phyloP scores from a whole-genome alignment of 2,329 filamentous ascomycete species.

The Ophiostoma tasmaniense region DNA sequence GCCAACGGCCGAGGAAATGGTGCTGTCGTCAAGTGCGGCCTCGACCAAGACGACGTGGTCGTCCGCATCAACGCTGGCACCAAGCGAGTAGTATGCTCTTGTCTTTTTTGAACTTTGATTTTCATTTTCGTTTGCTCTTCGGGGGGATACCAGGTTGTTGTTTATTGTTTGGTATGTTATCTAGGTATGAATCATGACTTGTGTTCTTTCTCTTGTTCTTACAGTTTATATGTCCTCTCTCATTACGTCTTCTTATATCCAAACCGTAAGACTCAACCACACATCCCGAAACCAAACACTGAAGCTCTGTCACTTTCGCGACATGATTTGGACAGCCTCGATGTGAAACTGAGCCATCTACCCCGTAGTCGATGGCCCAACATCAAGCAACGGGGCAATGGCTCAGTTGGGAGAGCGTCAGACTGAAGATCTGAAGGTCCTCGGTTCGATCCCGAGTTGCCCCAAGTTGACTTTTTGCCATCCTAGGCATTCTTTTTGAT shows the following conservation, averaged over 20 bases:
- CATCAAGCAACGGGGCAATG: constrained; percentile 9
- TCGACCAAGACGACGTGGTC: background rate
- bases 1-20: constrained; percentile 25
- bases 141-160: background rate
- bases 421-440: constrained; percentile 13
- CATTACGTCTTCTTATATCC: too few relatives aligned
- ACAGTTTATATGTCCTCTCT: too few relatives aligned
- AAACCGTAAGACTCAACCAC: background rate
- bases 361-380: background rate
- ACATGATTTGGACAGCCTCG: background rate
- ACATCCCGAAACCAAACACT: background rate
- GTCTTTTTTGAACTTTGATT: background rate
- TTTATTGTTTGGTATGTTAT: background rate
- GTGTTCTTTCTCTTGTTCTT: background rate
- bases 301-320: background rate
- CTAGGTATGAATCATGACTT: background rate
- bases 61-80: background rate
- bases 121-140: background rate
- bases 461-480: constrained; percentile 3
- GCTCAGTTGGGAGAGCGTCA: constrained; percentile 13
- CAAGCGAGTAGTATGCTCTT: background rate
- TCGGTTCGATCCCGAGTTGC: constrained; percentile 14
- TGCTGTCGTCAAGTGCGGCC: background rate
- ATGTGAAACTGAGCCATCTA: background rate
- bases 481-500: background rate